Conservation (phyloP, 805 yeast genomes). For the Metschnikowia reukaufii region DNA sequence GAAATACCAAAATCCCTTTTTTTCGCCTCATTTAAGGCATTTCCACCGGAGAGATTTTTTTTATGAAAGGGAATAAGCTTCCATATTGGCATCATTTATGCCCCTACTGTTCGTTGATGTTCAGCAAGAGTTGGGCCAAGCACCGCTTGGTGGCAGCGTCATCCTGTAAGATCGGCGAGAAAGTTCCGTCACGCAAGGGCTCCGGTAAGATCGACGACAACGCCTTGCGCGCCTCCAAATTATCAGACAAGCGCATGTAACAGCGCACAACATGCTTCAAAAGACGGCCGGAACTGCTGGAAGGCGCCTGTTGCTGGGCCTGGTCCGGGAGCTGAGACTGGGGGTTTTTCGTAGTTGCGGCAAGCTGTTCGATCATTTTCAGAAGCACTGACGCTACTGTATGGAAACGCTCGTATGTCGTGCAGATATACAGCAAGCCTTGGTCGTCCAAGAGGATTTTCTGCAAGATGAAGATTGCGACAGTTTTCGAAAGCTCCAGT, state of each 20-base stretch:
- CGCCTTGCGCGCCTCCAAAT: constrained; percentile 85
- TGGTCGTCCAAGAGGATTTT: constrained; percentile 89
- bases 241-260: constrained; percentile 85
- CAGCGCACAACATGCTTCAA: constrained; percentile 93
- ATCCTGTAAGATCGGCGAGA: constrained; percentile 73
- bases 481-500: constrained; percentile 91
- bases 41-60: too few species aligned
- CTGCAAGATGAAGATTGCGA: constrained; percentile 93
- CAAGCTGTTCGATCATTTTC: constrained; percentile 83
- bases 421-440: constrained; percentile 90
- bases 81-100: too few species aligned
- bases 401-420: constrained; percentile 89
- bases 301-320: constrained; percentile 17
- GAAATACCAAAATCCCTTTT: too few species aligned
- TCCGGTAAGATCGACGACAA: constrained; percentile 82
- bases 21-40: too few species aligned
- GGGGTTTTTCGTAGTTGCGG: constrained; percentile 52
- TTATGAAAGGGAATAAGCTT: too few species aligned
- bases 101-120: constrained; percentile 36
- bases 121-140: constrained; percentile 75
- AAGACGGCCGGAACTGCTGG: constrained; percentile 68
- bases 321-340: constrained; percentile 6
- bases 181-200: constrained; percentile 84
- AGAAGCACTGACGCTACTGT: constrained; percentile 90
- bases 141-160: constrained; percentile 88